Evolutionary conservation across 495 filamentous ascomycete genomes (phyloP).

Genomic region (Cladorrhinum samala): DNA sequence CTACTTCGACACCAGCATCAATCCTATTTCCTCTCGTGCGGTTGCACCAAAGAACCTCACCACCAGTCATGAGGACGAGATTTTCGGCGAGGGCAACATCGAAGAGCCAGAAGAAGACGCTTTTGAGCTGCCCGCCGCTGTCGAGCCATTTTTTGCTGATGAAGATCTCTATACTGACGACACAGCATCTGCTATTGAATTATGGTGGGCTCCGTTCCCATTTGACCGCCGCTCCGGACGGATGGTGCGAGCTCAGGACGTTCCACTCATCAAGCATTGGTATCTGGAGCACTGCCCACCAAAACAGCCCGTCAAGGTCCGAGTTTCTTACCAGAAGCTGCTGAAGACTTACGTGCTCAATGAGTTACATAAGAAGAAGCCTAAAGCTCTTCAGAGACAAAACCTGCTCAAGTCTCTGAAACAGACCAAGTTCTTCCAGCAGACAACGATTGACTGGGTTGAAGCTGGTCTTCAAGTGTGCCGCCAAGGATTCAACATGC

Average conservation of each 20-base stretch:
- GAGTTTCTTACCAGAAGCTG: constrained; percentile 99
- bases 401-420: constrained; percentile 84
- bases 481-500: constrained; percentile 98
- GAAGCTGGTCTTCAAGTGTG: constrained; percentile 98
- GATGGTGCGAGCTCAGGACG: constrained; percentile 96
- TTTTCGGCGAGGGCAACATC: constrained; percentile 79
- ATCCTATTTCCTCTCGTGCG: constrained; percentile 91
- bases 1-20: constrained; percentile 96
- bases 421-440: constrained; percentile 98
- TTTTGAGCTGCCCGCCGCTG: constrained; percentile 73
- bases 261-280: constrained; percentile 97
- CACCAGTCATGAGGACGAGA: constrained; percentile 87
- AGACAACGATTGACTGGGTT: constrained; percentile 98
- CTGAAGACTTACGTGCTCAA: constrained; percentile 96
- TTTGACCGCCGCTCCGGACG: constrained; percentile 96
- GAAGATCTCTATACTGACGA: constrained; percentile 87
- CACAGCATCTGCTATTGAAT: constrained; percentile 82
- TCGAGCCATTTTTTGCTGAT: constrained; percentile 84
- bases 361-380: constrained; percentile 87
- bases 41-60: constrained; percentile 94
- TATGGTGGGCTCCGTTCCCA: constrained; percentile 98
- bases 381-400: constrained; percentile 93
- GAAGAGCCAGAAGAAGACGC: constrained; percentile 71
- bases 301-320: constrained; percentile 87
- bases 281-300: constrained; percentile 92